Percentiles rank a stretch among this genome's conserved stretches.
Conservation (phyloP, 768 basidiomycete species). For the Cystobasidium onofrii region DNA sequence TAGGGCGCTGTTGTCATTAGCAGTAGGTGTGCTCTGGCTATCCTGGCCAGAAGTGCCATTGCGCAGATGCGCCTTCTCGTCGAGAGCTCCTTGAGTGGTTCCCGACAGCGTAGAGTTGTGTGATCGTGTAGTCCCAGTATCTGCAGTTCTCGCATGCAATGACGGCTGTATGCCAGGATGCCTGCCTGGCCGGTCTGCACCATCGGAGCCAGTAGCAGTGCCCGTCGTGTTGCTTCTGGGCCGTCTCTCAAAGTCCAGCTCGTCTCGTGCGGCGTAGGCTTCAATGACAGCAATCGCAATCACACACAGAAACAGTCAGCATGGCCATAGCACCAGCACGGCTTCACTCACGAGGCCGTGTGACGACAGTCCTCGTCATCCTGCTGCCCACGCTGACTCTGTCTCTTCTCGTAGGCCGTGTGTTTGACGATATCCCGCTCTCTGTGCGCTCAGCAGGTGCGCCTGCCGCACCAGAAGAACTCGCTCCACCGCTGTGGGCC, state of each 20-base stretch:
- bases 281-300: background rate
- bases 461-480: background rate
- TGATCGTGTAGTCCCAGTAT: slow-evolving; percentile 2
- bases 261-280: slow-evolving; percentile 30
- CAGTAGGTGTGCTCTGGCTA: background rate
- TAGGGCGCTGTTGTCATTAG: background rate
- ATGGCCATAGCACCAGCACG: background rate
- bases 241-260: slow-evolving; percentile 27
- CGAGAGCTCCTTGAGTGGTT: background rate
- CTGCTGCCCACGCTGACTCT: slow-evolving; percentile 25
- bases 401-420: background rate
- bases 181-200: background rate
- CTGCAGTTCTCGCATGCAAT: background rate
- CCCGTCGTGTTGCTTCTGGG: slow-evolving; percentile 23
- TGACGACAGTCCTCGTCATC: slow-evolving; percentile 13
- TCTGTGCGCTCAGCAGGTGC: background rate
- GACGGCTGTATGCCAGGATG: slow-evolving; percentile 21
- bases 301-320: background rate
- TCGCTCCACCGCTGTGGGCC: background rate
- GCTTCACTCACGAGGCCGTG: slow-evolving; percentile 15
- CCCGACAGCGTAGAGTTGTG: background rate
- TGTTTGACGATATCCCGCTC: background rate
- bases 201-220: background rate
- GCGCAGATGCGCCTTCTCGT: background rate
- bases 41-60: background rate